Evolutionary conservation across 441 rosid genomes (phyloP).

Genomic region (Aquilaria agallochum): DNA sequence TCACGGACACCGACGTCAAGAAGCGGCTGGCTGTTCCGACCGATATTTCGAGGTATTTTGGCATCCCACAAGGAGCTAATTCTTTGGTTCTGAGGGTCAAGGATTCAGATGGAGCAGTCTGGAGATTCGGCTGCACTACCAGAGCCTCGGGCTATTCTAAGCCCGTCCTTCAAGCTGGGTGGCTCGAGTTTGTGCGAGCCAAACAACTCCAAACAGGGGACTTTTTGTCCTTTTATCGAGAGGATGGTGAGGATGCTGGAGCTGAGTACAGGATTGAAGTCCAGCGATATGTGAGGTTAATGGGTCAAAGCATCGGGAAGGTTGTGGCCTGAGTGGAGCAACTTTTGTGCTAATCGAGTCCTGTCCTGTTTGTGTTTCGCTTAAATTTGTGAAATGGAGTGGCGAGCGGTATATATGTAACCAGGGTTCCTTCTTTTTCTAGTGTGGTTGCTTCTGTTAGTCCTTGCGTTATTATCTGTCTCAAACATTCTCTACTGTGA

Average conservation of each 20-base stretch:
- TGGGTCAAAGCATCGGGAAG: too few species aligned
- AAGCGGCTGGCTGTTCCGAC: not conserved
- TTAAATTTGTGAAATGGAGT: too few species aligned
- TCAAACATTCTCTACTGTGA: too few species aligned
- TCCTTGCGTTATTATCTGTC: too few species aligned
- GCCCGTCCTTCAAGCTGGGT: not conserved
- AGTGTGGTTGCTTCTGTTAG: too few species aligned
- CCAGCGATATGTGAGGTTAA: not conserved
- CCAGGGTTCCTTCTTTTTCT: too few species aligned
- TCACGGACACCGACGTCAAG: not conserved
- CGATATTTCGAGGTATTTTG: not conserved
- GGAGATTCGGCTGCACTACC: not conserved
- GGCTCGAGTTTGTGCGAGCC: not conserved
- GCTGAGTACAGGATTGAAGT: conserved; percentile 4
- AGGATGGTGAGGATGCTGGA: not conserved
- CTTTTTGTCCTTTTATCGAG: not conserved
- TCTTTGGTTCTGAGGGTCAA: not conserved
- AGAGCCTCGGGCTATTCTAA: not conserved
- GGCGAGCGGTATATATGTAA: too few species aligned
- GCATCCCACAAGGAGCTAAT: not conserved
- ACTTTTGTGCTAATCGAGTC: too few species aligned
- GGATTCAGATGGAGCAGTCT: not conserved
- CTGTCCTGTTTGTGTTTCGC: too few species aligned
- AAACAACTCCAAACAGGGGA: not conserved
- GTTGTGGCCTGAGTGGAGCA: too few species aligned